phyloP scores from a whole-genome alignment of 1,284 basidiomycete species.

The Pulveroboletus sp. region DNA sequence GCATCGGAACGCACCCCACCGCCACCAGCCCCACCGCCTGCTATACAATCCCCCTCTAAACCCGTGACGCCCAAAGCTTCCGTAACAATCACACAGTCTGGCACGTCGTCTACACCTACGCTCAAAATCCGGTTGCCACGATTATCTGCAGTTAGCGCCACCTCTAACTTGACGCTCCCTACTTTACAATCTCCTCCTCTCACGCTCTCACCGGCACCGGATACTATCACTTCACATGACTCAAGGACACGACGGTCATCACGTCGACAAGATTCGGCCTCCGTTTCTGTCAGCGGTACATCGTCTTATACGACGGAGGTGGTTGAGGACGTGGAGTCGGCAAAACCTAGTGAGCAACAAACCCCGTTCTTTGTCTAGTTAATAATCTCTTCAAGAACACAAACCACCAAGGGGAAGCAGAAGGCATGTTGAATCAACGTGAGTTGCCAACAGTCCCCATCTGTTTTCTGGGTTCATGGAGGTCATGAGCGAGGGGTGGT shows the following conservation, averaged over 20 bases:
- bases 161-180: conserved; percentile 22
- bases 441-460: neutral
- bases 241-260: conserved; percentile 31
- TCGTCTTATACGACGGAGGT: conserved; percentile 36
- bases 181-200: conserved; percentile 27
- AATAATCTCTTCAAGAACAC: conserved; percentile 20
- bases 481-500: neutral
- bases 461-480: conserved; percentile 2
- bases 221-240: conserved; percentile 24
- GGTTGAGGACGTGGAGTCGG: conserved; percentile 29
- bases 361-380: neutral
- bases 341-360: conserved; percentile 33
- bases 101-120: conserved; percentile 36
- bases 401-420: conserved; percentile 30
- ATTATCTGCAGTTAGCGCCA: conserved; percentile 33
- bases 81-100: conserved; percentile 38
- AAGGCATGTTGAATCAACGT: conserved; percentile 24
- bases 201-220: conserved; percentile 29
- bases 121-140: conserved; percentile 38
- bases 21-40: conserved; percentile 9
- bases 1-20: conserved; percentile 17
- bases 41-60: conserved; percentile 19
- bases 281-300: conserved; percentile 35
- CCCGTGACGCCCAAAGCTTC: conserved; percentile 38
- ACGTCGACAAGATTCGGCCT: conserved; percentile 35